These are phyloP conservation scores for Phylloporus rhodoxanthus DNA, from an alignment of 768 basidiomycete genomes.

Conservation along the genomic window DNA sequence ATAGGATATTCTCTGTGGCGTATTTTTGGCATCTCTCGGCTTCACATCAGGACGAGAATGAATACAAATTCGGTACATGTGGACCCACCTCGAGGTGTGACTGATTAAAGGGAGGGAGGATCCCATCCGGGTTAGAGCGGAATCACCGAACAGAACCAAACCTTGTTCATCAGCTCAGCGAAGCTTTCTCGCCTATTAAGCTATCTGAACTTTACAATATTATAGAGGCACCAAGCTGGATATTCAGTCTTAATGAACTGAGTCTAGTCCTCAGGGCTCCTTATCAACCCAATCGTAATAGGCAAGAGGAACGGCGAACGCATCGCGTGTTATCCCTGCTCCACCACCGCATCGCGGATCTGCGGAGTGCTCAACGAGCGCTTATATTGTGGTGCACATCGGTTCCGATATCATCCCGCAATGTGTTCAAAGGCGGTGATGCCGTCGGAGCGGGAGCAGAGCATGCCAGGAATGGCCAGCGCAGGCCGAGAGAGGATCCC, in stretches of 20 bases:
- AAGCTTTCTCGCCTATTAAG: slow-evolving; percentile 24
- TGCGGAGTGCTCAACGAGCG: slow-evolving; percentile 10
- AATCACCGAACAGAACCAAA: slow-evolving; percentile 23
- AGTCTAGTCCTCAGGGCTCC: slow-evolving; percentile 26
- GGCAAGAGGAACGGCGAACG: slow-evolving; percentile 25
- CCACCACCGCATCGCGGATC: slow-evolving; percentile 25
- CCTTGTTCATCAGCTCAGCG: slow-evolving; percentile 29
- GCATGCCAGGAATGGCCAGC: not conserved
- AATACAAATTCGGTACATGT: slow-evolving; percentile 32
- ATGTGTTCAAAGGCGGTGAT: not conserved
- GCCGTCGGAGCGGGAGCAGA: slow-evolving; percentile 2
- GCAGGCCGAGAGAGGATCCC: not conserved
- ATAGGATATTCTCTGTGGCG: too few species aligned
- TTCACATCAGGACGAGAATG: slow-evolving; percentile 25
- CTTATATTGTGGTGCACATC: too few species aligned
- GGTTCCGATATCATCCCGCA: too few species aligned
- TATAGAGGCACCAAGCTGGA: too few species aligned
- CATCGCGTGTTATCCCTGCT: slow-evolving; percentile 16
- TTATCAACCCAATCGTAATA: slow-evolving; percentile 24
- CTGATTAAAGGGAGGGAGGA: slow-evolving; percentile 28
- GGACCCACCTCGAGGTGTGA: slow-evolving; percentile 33
- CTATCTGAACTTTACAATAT: slow-evolving; percentile 2
- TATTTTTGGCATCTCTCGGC: too few species aligned
- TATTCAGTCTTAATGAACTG: too few species aligned
- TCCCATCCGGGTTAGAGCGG: slow-evolving; percentile 24